Base-by-base conservation (phyloP, 257 asterid species). In the Scutellaria galericulata region DNA sequence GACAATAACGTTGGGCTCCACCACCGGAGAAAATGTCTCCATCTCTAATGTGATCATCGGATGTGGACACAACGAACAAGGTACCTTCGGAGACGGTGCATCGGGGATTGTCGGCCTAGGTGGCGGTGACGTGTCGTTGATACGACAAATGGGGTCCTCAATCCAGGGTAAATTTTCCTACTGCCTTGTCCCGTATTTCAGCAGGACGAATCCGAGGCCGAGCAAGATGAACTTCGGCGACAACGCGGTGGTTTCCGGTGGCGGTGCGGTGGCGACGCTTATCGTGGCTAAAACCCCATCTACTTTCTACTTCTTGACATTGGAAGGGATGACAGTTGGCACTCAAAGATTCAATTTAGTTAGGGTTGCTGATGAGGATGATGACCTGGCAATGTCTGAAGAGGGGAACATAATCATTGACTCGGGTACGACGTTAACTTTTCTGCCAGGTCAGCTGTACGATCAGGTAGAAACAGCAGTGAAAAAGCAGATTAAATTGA, bases 31-130 rank as follows among this genome's bases (percentile, higher is more conserved):
- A 52, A 46, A 37, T 2, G 77, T 20, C 3, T 55, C 89, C 2
- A 15, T 85, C 60, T 76, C 79, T 0, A 47, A 58, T 1, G 50
- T 85, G 14, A 63, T 76, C 48, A 76, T 92, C 1, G 96, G 96
- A 18, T 92, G 98, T 20, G 94, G 94, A 2, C 86, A 78, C 51
- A 46, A 57, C 22, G 14, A 55, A 9, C 40, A 22, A 7, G 10
- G 64, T 0, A 37, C 52, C 0, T 82, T 79, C 35, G 70, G 84
- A 5, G 39, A 9, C 9, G 77, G 50, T 1, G 54, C 78, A 11
- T 72, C 96, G 1, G 98, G 98, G 7, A 77, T 90, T 4, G 84
- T 88, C 0, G 96, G 96, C 5, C 87, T 92, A 1, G 98, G 90
- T 2, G 84, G 82, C 2, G 86, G 89, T 18, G 41, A 64, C 0